Percentiles rank a stretch among this genome's conserved stretches.
These are phyloP conservation scores for Cajanus cajan DNA, from an alignment of 306 rosid genomes.

Conservation along the genomic window DNA sequence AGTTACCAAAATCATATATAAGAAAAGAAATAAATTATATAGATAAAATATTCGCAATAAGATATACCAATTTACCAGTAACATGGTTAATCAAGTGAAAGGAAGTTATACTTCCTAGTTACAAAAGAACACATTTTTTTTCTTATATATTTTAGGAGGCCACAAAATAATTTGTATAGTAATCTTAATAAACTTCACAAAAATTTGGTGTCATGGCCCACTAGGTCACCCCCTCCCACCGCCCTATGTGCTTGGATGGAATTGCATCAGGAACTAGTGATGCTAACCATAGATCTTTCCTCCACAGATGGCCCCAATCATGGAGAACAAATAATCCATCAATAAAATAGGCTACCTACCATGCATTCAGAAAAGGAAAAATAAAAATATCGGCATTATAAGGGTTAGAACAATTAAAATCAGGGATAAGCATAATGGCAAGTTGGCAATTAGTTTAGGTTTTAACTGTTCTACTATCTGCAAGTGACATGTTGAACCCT, in stretches of 20 bases:
- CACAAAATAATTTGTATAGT: neutral
- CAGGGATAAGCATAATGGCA: neutral
- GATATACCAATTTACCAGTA: too few relatives aligned
- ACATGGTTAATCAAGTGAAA: too few relatives aligned
- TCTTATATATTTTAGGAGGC: neutral
- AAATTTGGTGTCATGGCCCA: too few relatives aligned
- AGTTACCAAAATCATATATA: neutral
- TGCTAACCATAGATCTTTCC: neutral
- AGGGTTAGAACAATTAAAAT: neutral
- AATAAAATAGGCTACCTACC: neutral
- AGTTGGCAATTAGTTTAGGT: neutral
- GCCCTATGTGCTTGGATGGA: too few relatives aligned
- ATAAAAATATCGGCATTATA: neutral
- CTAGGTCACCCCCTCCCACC: neutral
- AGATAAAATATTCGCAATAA: too few relatives aligned
- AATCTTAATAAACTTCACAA: neutral
- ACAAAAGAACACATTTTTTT: too few relatives aligned
- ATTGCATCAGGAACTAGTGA: neutral
- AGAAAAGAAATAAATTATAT: neutral
- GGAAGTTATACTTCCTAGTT: too few relatives aligned
- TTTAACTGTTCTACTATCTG: conserved; percentile 2
- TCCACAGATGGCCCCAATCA: neutral
- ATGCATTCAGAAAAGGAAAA: neutral
- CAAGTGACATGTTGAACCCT: conserved; percentile 12
- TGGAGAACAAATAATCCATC: neutral